Evolutionary conservation across 2,329 filamentous ascomycete species (phyloP).

Genomic region (Daldinia sp.): DNA sequence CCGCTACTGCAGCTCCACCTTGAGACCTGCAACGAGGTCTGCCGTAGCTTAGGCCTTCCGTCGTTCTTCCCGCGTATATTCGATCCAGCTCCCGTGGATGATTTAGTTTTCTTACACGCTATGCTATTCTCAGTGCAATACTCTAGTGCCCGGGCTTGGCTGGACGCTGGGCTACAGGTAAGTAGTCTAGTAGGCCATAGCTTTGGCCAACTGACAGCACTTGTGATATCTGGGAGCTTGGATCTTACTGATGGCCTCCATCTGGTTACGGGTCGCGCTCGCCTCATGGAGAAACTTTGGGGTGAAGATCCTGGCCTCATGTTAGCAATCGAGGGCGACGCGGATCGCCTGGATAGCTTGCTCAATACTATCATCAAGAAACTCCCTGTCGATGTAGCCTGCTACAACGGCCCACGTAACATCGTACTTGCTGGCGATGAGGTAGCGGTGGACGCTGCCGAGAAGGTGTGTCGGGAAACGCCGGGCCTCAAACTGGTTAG

Average conservation of each 20-base stretch:
- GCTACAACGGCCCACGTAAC: constrained; percentile 42
- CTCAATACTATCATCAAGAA: constrained; percentile 12
- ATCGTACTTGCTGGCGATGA: constrained; percentile 40
- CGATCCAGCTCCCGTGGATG: constrained; percentile 43
- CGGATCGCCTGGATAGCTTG: constrained; percentile 4
- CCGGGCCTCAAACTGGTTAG: constrained; percentile 15
- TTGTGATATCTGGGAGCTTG: constrained; percentile 52
- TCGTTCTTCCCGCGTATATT: constrained; percentile 52
- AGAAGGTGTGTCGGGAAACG: constrained; percentile 28
- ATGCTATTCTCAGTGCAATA: constrained; percentile 55
- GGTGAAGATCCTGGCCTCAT: constrained; percentile 53
- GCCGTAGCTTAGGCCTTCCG: constrained; percentile 47
- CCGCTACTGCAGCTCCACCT: constrained; percentile 51
- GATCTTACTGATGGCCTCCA: constrained; percentile 50
- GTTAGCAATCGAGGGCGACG: constrained; percentile 47
- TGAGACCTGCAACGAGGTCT: constrained; percentile 51
- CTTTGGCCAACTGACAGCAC: constrained; percentile 55
- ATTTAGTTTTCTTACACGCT: constrained; percentile 53
- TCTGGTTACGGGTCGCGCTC: constrained; percentile 50
- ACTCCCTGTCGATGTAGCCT: constrained; percentile 35
- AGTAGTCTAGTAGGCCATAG: constrained; percentile 55
- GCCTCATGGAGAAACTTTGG: constrained; percentile 52
- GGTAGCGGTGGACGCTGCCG: constrained; percentile 18
- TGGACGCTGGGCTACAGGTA: constrained; percentile 49
- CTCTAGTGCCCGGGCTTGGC: constrained; percentile 54